A percentile compares a stretch with the other conserved stretches of the same genome.
Conservation (phyloP, 257 asterid species). For the Paulownia fortunei region DNA sequence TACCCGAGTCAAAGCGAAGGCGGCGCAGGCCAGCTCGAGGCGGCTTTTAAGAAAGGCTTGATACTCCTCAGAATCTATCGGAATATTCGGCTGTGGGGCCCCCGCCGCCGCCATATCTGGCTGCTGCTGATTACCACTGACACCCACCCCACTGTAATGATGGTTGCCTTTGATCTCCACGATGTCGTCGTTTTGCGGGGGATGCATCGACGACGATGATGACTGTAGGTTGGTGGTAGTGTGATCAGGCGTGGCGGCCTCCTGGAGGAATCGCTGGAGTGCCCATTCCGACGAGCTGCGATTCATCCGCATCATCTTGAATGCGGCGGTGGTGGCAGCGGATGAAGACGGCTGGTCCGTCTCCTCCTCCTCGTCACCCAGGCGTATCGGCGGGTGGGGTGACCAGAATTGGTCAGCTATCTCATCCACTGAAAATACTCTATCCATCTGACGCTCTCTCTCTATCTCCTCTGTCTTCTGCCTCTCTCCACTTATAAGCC, state of each 20-base stretch:
- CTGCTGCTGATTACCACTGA: constrained; percentile 21
- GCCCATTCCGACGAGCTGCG: too few species aligned
- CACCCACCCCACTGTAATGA: not conserved
- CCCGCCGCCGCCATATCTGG: constrained; percentile 35
- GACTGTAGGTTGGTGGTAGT: constrained; percentile 33
- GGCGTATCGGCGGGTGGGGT: constrained; percentile 53
- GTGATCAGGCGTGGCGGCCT: constrained; percentile 55
- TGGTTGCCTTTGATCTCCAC: constrained; percentile 39
- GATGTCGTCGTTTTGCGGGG: constrained; percentile 35
- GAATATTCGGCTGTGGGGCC: constrained; percentile 46
- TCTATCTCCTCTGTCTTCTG: not conserved
- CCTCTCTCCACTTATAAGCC: not conserved
- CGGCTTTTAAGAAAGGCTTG: constrained; percentile 79
- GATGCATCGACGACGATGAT: constrained; percentile 29
- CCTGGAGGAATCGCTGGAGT: constrained; percentile 75
- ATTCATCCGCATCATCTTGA: constrained; percentile 59
- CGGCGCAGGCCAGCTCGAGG: constrained; percentile 92
- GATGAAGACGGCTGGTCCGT: constrained; percentile 44
- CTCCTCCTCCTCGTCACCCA: constrained; percentile 26
- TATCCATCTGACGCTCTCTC: constrained; percentile 59
- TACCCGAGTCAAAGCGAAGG: constrained; percentile 87
- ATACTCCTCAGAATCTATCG: constrained; percentile 65
- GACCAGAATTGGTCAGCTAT: constrained; percentile 70
- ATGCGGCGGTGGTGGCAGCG: constrained; percentile 36
- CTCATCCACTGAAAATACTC: too few species aligned